A percentile compares a stretch with the other conserved stretches of the same genome.
phyloP scores from a whole-genome alignment of 768 basidiomycete genomes.

The Podaxis mareebaensis region DNA sequence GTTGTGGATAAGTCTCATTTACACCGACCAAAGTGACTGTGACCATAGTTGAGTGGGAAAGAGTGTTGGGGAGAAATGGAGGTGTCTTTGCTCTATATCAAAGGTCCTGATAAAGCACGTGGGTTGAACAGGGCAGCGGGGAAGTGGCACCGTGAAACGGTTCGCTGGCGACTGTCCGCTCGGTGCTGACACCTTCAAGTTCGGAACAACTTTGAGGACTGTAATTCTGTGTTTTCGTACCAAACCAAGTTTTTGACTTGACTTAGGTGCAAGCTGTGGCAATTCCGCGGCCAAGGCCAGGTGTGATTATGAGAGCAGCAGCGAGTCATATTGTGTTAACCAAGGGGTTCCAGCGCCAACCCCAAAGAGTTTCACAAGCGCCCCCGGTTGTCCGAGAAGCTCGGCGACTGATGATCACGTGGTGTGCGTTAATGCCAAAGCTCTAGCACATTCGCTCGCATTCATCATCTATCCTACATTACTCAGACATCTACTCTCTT shows the following conservation, averaged over 20 bases:
- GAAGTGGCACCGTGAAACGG: not conserved
- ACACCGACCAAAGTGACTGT: slow-evolving; percentile 26
- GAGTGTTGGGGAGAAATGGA: not conserved
- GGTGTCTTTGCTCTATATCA: not conserved
- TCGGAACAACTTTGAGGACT: too few species aligned
- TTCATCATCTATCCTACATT: not conserved
- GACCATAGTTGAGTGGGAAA: slow-evolving; percentile 15
- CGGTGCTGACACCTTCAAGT: too few species aligned
- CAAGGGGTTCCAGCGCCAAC: not conserved
- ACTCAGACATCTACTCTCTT: not conserved
- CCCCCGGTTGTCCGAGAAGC: not conserved
- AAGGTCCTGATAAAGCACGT: not conserved
- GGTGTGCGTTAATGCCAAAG: not conserved
- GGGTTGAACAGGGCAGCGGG: not conserved
- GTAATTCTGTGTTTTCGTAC: too few species aligned
- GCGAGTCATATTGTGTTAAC: too few species aligned
- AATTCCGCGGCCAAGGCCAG: too few species aligned
- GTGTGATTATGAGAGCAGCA: too few species aligned
- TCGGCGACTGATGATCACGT: slow-evolving; percentile 1
- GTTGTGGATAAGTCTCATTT: not conserved
- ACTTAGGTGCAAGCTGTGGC: too few species aligned
- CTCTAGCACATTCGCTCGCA: slow-evolving; percentile 15
- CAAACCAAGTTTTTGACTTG: too few species aligned
- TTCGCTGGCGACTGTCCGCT: too few species aligned
- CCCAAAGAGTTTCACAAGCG: not conserved